Conservation (phyloP, 2,329 filamentous ascomycete genomes). For the Zasmidium cellare region DNA sequence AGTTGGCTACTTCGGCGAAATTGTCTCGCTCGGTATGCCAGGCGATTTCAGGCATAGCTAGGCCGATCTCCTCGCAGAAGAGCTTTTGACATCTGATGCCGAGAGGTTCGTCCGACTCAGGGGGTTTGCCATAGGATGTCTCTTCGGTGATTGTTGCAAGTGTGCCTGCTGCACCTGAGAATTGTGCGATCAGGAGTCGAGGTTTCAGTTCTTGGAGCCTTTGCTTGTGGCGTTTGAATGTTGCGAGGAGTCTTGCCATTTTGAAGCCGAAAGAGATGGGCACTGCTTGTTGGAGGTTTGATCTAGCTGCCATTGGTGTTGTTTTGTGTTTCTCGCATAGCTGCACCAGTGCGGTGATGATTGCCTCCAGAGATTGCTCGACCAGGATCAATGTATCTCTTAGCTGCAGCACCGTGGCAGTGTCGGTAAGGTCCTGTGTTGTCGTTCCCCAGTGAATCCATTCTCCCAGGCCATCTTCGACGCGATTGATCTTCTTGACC, state of each 20-base stretch:
- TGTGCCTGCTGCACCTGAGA: conserved; percentile 32
- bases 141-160: conserved; percentile 27
- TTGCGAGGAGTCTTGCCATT: conserved; percentile 29
- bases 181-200: conserved; percentile 28
- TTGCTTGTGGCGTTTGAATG: conserved; percentile 27
- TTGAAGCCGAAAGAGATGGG: conserved; percentile 35
- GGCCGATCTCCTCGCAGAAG: conserved; percentile 25
- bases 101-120: conserved; percentile 10
- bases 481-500: conserved; percentile 28
- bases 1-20: conserved; percentile 28
- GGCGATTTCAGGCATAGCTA: conserved; percentile 27
- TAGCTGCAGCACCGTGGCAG: conserved; percentile 30
- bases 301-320: conserved; percentile 32
- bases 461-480: conserved; percentile 28
- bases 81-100: conserved; percentile 26
- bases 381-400: conserved; percentile 28
- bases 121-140: conserved; percentile 14
- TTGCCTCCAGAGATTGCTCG: conserved; percentile 18
- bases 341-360: conserved; percentile 16
- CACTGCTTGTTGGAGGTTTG: conserved; percentile 33
- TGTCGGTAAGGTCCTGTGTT: conserved; percentile 33
- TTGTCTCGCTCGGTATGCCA: conserved; percentile 35
- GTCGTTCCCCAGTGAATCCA: conserved; percentile 35
- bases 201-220: conserved; percentile 25
- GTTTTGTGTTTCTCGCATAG: conserved; percentile 26